A percentile compares a stretch with the other conserved stretches of the same genome.
Evolutionary conservation across 2,329 filamentous ascomycete species (phyloP).

Genomic region (Alternaria ethzedia): DNA sequence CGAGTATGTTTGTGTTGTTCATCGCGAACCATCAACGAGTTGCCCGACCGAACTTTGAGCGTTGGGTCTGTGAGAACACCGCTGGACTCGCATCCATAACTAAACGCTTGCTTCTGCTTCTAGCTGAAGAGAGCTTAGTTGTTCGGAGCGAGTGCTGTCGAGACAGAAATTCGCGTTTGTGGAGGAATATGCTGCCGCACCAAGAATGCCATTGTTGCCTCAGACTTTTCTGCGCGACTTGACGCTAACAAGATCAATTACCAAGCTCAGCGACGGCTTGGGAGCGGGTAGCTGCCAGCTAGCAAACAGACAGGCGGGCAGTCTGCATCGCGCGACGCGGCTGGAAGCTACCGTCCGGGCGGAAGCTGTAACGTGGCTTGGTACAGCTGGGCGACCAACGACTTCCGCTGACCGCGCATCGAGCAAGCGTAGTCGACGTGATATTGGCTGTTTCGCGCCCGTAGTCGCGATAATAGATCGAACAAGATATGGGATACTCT

Average conservation of each 20-base stretch:
- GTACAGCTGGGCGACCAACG: slow-evolving; percentile 18
- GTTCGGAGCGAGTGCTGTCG: background rate
- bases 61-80: background rate
- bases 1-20: background rate
- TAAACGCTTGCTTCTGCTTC: background rate
- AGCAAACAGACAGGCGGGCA: slow-evolving; percentile 5
- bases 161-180: background rate
- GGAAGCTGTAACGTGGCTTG: slow-evolving; percentile 10
- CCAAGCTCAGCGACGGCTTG: slow-evolving; percentile 15
- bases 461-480: background rate
- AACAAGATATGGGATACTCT: background rate
- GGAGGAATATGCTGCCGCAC: background rate
- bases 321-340: background rate
- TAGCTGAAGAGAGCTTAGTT: background rate
- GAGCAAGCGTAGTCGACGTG: slow-evolving; percentile 23
- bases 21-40: background rate
- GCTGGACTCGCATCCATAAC: background rate
- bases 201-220: background rate
- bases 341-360: background rate
- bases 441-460: background rate
- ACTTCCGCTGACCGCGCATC: background rate
- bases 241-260: slow-evolving; percentile 6
- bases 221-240: background rate
- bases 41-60: background rate
- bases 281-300: slow-evolving; percentile 6